Evolutionary conservation across 2,329 filamentous ascomycete genomes (phyloP).

Genomic region (Sclerotinia sclerotiorum): DNA sequence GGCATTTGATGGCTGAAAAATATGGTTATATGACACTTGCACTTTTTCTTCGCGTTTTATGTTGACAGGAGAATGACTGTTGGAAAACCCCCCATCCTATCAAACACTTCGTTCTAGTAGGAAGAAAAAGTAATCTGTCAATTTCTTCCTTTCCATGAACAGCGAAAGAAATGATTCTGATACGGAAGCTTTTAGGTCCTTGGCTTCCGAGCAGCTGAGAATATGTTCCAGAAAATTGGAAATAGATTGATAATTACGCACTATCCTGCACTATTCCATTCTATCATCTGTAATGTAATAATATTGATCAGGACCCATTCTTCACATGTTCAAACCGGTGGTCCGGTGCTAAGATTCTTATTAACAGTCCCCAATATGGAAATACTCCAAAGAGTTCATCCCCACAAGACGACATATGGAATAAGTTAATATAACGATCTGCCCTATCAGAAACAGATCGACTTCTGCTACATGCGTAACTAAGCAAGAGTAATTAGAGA

Average conservation of each 20-base stretch:
- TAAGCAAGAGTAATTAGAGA: neutral
- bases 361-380: neutral
- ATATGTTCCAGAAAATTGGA: slow-evolving; percentile 7
- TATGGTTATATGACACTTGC: neutral
- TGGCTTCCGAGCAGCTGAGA: slow-evolving; percentile 1
- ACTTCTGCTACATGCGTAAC: neutral
- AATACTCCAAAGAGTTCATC: neutral
- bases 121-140: neutral
- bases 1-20: neutral
- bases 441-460: slow-evolving; percentile 1
- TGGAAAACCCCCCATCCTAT: neutral
- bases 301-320: slow-evolving; percentile 14
- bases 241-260: slow-evolving; percentile 8
- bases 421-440: slow-evolving; percentile 1
- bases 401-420: neutral
- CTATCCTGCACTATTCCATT: neutral
- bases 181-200: slow-evolving; percentile 1
- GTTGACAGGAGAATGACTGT: neutral
- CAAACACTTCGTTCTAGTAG: neutral
- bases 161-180: neutral
- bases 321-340: slow-evolving; percentile 13
- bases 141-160: neutral
- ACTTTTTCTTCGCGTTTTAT: neutral
- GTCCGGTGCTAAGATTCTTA: slow-evolving; percentile 11
- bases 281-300: neutral